Percentiles rank a stretch among this genome's conserved stretches.
phyloP scores from a whole-genome alignment of 805 yeast species.

The Metschnikowia gelsemii region DNA sequence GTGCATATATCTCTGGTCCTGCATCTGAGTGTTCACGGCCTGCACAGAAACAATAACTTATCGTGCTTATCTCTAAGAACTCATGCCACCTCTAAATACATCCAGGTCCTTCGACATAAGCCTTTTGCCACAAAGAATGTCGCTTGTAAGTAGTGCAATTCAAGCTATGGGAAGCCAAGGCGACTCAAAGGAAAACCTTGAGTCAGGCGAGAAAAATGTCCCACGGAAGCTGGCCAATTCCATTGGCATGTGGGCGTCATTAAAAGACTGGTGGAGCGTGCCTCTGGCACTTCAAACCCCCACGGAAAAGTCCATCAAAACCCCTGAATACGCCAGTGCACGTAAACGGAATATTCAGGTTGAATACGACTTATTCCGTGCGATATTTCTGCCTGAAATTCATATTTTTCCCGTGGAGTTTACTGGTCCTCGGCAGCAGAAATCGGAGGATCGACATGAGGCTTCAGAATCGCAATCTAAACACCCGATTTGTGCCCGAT shows the following conservation, averaged over 20 bases:
- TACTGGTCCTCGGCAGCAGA: neutral
- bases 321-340: conserved; percentile 20
- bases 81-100: neutral
- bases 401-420: conserved; percentile 17
- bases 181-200: too few species aligned
- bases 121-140: conserved; percentile 3
- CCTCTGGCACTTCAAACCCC: conserved; percentile 25
- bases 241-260: conserved; percentile 26
- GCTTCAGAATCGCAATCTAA: too few species aligned
- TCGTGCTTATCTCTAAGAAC: conserved; percentile 5
- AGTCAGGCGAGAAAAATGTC: too few species aligned
- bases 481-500: conserved; percentile 13
- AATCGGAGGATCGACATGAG: neutral
- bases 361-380: conserved; percentile 36
- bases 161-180: conserved; percentile 28
- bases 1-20: too few species aligned
- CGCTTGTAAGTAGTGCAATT: conserved; percentile 22
- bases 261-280: conserved; percentile 41
- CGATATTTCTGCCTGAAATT: conserved; percentile 33
- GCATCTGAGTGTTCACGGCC: too few species aligned
- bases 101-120: neutral
- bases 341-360: conserved; percentile 26
- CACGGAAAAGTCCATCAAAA: conserved; percentile 11
- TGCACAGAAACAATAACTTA: conserved; percentile 3
- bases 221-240: conserved; percentile 17